Base-by-base conservation (phyloP, 2,329 filamentous ascomycete species). In the Alternaria gaisen region DNA sequence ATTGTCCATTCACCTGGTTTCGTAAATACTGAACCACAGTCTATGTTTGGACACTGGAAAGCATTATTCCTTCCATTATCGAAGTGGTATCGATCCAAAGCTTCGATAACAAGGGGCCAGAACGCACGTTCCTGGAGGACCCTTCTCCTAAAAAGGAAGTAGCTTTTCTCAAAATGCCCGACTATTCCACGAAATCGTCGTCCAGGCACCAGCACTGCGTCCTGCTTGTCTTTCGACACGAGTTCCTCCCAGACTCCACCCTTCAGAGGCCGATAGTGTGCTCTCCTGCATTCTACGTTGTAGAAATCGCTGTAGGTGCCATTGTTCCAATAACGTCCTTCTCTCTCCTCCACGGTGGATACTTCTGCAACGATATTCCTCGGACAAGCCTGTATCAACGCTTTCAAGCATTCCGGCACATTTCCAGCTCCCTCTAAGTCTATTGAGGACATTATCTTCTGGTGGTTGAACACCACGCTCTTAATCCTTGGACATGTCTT, bases 1-100 rank as follows among this genome's bases (percentile, higher is more conserved):
- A 53, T 12, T 24, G 60, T 63, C 65, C 63, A 69, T 57, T 62
- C 50, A 20, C 65, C 66, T 32, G 60, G 58, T 26, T 64, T 52
- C 5, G 53, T 51, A 46, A 69, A 67, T 32, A 53, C 57, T 6
- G 24, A 58, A 16, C 57, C 22, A 55, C 65, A 69, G 12, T 36
- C 46, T 57, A 42, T 34, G 3, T 20, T 20, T 4, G 65, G 65
- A 43, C 65, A 69, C 26, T 34, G 9, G 44, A 69, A 67, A 14
- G 51, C 36, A 30, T 53, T 44, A 11, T 51, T 50, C 4, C 41
- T 38, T 38, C 52, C 24, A 26, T 26, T 7, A 2, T 26, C 24
- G 24, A 26, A 26, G 24, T 26, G 24, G 24, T 26, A 26, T 26
- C 24, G 24, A 26, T 26, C 24, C 24, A 26, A 26, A 7, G 24